phyloP scores from a whole-genome alignment of 225 moss, liverwort and hornwort genomes.

The Anthoceros angustus region DNA sequence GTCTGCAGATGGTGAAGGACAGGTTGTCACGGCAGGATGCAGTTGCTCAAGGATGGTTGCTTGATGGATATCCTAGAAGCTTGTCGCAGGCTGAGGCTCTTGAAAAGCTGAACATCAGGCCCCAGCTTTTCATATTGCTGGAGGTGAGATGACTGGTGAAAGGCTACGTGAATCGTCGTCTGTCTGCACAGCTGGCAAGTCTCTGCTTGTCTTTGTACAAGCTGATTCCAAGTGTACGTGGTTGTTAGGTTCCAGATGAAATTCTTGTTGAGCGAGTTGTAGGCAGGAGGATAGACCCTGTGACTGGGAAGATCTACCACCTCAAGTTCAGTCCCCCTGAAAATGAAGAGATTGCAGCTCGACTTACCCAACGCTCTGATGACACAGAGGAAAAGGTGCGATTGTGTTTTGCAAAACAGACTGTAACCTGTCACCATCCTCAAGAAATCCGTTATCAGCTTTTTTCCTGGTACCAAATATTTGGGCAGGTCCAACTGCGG shows the following conservation, averaged over 20 bases:
- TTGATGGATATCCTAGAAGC: conserved; percentile 88
- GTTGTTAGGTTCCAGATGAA: conserved; percentile 60
- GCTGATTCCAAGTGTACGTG: background rate
- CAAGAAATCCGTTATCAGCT: background rate
- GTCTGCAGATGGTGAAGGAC: conserved; percentile 58
- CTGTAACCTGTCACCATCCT: background rate
- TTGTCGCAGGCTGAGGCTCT: conserved; percentile 76
- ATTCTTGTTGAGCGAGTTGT: conserved; percentile 59
- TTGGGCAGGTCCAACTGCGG: conserved; percentile 42
- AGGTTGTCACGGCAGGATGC: conserved; percentile 33
- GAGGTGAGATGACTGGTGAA: conserved; percentile 29
- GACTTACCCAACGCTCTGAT: conserved; percentile 63
- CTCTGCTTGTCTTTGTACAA: conserved; percentile 4
- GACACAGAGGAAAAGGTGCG: conserved; percentile 86
- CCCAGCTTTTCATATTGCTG: conserved; percentile 69
- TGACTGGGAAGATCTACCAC: conserved; percentile 84
- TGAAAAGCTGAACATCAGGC: conserved; percentile 45
- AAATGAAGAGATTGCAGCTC: conserved; percentile 66
- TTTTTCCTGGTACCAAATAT: background rate
- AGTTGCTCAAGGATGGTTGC: conserved; percentile 52
- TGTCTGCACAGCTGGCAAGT: background rate
- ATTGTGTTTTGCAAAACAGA: background rate
- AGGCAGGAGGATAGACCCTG: conserved; percentile 68
- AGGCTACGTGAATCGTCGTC: background rate
- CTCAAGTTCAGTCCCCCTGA: conserved; percentile 75